Base-by-base conservation (phyloP, 805 yeast genomes). In the Candida piceae region DNA sequence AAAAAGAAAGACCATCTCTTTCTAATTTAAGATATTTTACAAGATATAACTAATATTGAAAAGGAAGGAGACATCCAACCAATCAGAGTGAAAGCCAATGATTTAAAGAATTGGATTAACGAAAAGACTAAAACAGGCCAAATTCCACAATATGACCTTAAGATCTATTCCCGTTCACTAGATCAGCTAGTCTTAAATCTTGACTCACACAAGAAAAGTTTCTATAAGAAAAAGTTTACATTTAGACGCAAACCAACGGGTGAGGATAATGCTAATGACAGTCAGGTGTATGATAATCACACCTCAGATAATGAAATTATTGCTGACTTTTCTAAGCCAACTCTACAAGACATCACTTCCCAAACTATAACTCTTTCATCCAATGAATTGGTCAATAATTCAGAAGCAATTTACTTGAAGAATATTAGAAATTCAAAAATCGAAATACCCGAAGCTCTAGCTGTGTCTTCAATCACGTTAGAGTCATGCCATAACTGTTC, bases 121-220 rank as follows among this genome's bases (percentile, higher is more conserved):
- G 35, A 36, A 4, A 21, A 35, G n/a, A 25, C 37, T 15, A 32
- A 38, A n/a, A 31, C 24, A 7, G 44, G 34, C 12, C 32, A 31
- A n/a, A 37, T 55, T 3, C 54, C 63, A 1, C 15, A 42, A 13
- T 59, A 46, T 36, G 56, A 57, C 21, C 41, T 54, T 31, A 57
- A 49, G 32, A 39, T 31, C 7, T 50, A 48, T 23, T 34, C 52
- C 4, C 34, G 24, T 6, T 12, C 43, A 3, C 40, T 55, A 16
- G 53, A 52, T 26, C 15, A 34, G 16, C 36, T 56, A 31, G 43
- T 45, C 1, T 34, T 46, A 10, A 20, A 33, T 16, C 35, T 53
- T 15, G 60, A 56, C 36, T n/a, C n/a, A n/a, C n/a, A n/a, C n/a
- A 51, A 42, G 25, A 39, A 43, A 16, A 24, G 27, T 5, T 41